Percentiles rank a stretch among this genome's conserved stretches.
Conservation (phyloP, 2,329 filamentous ascomycete genomes). For the Orbilia javanica region DNA sequence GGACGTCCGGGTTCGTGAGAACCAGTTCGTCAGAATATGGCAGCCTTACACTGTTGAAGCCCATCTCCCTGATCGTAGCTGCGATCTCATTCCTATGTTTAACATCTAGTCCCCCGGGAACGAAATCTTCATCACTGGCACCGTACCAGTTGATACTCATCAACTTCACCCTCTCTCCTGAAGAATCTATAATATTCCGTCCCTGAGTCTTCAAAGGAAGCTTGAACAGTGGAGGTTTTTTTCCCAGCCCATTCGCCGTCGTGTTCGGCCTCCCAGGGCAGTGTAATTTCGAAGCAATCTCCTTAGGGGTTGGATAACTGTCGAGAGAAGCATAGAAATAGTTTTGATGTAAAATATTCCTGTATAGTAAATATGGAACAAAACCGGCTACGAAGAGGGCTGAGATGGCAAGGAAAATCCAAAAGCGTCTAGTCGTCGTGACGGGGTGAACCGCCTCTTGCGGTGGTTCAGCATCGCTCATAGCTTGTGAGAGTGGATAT, state of each 20-base stretch:
- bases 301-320: slow-evolving; percentile 36
- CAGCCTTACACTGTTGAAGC: slow-evolving; percentile 78
- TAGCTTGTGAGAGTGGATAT: slow-evolving; percentile 1
- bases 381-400: slow-evolving; percentile 37
- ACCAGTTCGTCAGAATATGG: slow-evolving; percentile 79
- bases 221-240: slow-evolving; percentile 64
- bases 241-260: slow-evolving; percentile 1
- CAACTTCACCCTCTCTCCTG: slow-evolving; percentile 73
- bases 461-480: slow-evolving; percentile 37
- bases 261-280: slow-evolving; percentile 30
- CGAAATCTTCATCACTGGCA: slow-evolving; percentile 75
- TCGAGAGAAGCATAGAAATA: slow-evolving; percentile 34
- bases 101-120: slow-evolving; percentile 74
- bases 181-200: slow-evolving; percentile 73
- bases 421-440: slow-evolving; percentile 32
- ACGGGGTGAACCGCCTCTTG: slow-evolving; percentile 14
- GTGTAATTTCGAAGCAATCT: slow-evolving; percentile 40
- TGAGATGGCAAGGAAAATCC: slow-evolving; percentile 24
- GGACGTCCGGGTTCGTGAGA: slow-evolving; percentile 71
- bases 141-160: slow-evolving; percentile 79
- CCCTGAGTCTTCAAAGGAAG: slow-evolving; percentile 74
- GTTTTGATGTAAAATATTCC: slow-evolving; percentile 52
- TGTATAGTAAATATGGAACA: slow-evolving; percentile 50
- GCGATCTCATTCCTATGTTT: slow-evolving; percentile 74
- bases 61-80: slow-evolving; percentile 72